phyloP scores from a whole-genome alignment of 2,329 filamentous ascomycete species.

The Huntiella savannae region DNA sequence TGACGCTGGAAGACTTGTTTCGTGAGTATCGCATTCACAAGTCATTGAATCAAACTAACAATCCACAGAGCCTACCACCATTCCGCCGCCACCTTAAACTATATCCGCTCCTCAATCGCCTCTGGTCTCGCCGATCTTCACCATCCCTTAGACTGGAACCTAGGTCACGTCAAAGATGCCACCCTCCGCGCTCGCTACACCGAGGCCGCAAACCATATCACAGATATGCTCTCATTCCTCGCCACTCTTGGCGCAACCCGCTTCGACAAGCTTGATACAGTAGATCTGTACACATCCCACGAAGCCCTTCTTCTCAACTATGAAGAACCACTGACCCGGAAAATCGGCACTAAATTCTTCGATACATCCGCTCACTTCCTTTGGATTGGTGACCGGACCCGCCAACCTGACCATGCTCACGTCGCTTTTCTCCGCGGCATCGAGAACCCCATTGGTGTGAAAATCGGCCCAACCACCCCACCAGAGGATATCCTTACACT shows the following conservation, averaged over 20 bases:
- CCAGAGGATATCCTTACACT: constrained; percentile 56
- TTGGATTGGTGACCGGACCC: constrained; percentile 94
- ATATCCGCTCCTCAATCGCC: constrained; percentile 62
- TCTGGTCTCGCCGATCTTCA: constrained; percentile 89
- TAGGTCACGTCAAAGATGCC: constrained; percentile 77
- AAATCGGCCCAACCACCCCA: constrained; percentile 77
- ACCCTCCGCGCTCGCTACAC: constrained; percentile 73
- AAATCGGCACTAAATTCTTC: constrained; percentile 38
- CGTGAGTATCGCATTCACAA: constrained; percentile 20
- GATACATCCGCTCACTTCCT: constrained; percentile 92
- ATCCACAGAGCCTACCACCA: constrained; percentile 66
- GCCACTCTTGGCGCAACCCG: constrained; percentile 80
- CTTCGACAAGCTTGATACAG: constrained; percentile 66
- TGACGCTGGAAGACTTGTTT: constrained; percentile 67
- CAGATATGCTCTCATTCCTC: constrained; percentile 86
- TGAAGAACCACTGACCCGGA: constrained; percentile 69
- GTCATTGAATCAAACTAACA: not conserved
- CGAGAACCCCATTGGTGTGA: constrained; percentile 89
- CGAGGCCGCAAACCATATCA: constrained; percentile 66
- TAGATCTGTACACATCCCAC: constrained; percentile 89
- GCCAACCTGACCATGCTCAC: constrained; percentile 81
- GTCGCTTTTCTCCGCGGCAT: constrained; percentile 96
- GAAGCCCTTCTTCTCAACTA: constrained; percentile 90
- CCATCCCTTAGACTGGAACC: constrained; percentile 81
- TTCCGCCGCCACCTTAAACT: constrained; percentile 87